These are phyloP conservation scores for Penicillium concentricum DNA, from an alignment of 2,329 filamentous ascomycete genomes.

Conservation along the genomic window DNA sequence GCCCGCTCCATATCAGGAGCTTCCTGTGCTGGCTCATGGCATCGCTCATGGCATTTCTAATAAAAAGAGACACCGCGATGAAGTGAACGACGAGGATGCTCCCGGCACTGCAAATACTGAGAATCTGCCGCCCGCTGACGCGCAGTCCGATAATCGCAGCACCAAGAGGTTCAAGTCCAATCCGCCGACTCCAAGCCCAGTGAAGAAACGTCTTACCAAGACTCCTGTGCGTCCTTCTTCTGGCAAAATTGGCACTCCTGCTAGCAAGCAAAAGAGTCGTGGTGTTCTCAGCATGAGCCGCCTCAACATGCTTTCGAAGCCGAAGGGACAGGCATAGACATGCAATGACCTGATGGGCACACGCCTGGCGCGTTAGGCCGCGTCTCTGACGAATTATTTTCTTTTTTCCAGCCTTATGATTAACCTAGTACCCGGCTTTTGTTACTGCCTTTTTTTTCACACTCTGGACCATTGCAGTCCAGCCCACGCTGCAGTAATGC, in stretches of 20 bases:
- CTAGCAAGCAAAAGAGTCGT: constrained; percentile 30
- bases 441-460: background rate
- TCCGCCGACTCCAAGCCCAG: constrained; percentile 37
- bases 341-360: background rate
- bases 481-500: background rate
- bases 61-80: constrained; percentile 40
- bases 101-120: constrained; percentile 23
- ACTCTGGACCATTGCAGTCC: background rate
- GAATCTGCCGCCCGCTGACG: constrained; percentile 33
- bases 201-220: constrained; percentile 33
- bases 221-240: constrained; percentile 31
- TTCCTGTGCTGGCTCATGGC: constrained; percentile 40
- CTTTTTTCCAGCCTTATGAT: constrained; percentile 1
- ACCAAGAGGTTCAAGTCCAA: constrained; percentile 38
- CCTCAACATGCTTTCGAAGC: constrained; percentile 49
- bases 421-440: background rate
- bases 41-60: constrained; percentile 42
- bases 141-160: constrained; percentile 28
- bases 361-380: constrained; percentile 14
- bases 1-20: constrained; percentile 25
- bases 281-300: constrained; percentile 46
- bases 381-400: constrained; percentile 1
- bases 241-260: constrained; percentile 27
- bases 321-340: constrained; percentile 40
- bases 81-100: constrained; percentile 29